Percentiles rank a stretch among this genome's conserved stretches.
phyloP scores from a whole-genome alignment of 208 protist species.

The Trypanosoma avium region DNA sequence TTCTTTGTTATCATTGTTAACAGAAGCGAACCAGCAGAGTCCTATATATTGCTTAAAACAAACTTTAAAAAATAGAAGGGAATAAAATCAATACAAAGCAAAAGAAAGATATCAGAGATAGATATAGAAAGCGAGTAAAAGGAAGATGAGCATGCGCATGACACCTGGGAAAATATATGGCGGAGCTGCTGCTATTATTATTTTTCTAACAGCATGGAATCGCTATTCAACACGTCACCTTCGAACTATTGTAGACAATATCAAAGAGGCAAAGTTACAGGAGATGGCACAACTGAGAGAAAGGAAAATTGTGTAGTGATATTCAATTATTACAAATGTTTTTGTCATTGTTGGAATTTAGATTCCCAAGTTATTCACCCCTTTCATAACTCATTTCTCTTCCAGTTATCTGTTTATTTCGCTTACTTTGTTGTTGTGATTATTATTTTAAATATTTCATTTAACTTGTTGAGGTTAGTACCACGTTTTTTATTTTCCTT shows the following conservation, averaged over 20 bases:
- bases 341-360: background rate
- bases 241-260: constrained; percentile 56
- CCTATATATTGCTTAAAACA: no score
- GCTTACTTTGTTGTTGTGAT: no score
- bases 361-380: no score
- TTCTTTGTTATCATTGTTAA: no score
- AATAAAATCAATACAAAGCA: background rate
- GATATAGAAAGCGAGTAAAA: no score
- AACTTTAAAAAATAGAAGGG: background rate
- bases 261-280: constrained; percentile 58
- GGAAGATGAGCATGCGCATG: constrained; percentile 59
- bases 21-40: no score
- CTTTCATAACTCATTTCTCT: no score
- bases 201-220: constrained; percentile 68
- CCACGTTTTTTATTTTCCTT: no score
- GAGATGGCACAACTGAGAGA: constrained; percentile 54
- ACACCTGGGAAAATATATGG: constrained; percentile 82
- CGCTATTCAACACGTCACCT: constrained; percentile 56
- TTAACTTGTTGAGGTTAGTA: no score
- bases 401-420: no score
- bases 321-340: background rate
- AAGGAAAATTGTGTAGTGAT: background rate
- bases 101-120: constrained; percentile 6
- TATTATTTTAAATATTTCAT: no score
- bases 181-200: constrained; percentile 45